A percentile compares a stretch with the other conserved stretches of the same genome.
phyloP scores from a whole-genome alignment of 305 asterid species.

The Solanum hybrid region DNA sequence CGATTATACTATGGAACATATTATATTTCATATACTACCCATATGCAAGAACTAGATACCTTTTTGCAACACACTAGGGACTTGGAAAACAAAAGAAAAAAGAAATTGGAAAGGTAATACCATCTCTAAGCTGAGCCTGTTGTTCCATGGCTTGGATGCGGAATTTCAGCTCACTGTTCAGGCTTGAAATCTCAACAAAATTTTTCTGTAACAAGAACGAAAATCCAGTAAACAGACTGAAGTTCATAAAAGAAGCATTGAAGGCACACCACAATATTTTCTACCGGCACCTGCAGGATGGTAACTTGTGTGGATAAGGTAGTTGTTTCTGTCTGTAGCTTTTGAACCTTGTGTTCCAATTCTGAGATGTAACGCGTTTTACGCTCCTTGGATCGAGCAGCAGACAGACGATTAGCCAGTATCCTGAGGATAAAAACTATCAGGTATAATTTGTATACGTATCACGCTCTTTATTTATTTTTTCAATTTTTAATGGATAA shows the following conservation, averaged over 20 bases:
- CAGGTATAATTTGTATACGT: not conserved
- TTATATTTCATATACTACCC: not conserved
- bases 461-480: not conserved
- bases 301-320: constrained; percentile 67
- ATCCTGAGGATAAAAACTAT: constrained; percentile 38
- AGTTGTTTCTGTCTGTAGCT: constrained; percentile 71
- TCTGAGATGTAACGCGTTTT: constrained; percentile 81
- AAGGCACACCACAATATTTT: not conserved
- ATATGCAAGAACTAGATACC: not conserved
- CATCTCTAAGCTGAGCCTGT: constrained; percentile 79
- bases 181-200: constrained; percentile 43
- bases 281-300: constrained; percentile 45
- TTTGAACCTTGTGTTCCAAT: constrained; percentile 86
- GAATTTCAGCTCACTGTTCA: constrained; percentile 78
- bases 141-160: constrained; percentile 84
- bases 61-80: not conserved
- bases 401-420: constrained; percentile 88
- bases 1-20: not conserved
- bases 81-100: not conserved
- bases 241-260: not conserved
- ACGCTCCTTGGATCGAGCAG: constrained; percentile 95
- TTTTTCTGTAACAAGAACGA: constrained; percentile 45
- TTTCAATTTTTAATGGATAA: not conserved
- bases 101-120: constrained; percentile 27
- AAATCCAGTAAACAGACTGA: not conserved